Evolutionary conservation across 2,329 filamentous ascomycete genomes (phyloP), one percentile per base, ranked within the genome.

Genomic region (Botryotinia calthae): DNA sequence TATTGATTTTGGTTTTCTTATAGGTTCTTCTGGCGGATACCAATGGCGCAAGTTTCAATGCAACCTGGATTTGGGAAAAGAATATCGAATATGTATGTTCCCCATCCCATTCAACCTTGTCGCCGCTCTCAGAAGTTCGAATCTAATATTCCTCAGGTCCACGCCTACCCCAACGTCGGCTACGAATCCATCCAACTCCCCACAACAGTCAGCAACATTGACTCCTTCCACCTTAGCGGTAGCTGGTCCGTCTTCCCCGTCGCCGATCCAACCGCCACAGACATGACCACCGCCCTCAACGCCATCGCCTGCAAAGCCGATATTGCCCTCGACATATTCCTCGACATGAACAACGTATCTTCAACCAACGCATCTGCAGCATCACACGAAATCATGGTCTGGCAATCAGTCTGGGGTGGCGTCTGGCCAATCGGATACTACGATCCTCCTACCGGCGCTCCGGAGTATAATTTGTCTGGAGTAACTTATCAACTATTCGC

Each of bases 171-270:
- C 28, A 71, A 71, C 34, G 51, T 71, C 9, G 70, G 70, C 40
- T 71, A 48, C 37, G 37, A 66, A 44, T 66, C 70, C n/a, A 59
- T 58, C 3, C 61, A 71, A 58, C 70, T 71, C 5, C 70, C 70
- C 61, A 67, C 61, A 2, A 9, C 18, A 42, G 18, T 71, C n/a
- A 72, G 66, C 72, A 73, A 73, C 44, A 48, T 72, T 62, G 59
- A 72, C 28, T 42, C 70, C 7, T 71, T 75, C 70, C 66, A 71
- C 20, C 40, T 70, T n/a, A 74, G 73, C 66, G 74, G 67, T 25
- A 72, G 46, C 46, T 71, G 70, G 70, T 44, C 61, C 48, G 7
- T 67, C 8, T 66, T 42, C 14, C 70, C 70, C 20, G 61, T 59
- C 6, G 46, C 37, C 14, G 16, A 40, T 4, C 34, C 48, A 10